Evolutionary conservation across 139 green algal species (phyloP), one percentile per base, ranked within the genome.

Genomic region (Tetratostichococcus sp.): DNA sequence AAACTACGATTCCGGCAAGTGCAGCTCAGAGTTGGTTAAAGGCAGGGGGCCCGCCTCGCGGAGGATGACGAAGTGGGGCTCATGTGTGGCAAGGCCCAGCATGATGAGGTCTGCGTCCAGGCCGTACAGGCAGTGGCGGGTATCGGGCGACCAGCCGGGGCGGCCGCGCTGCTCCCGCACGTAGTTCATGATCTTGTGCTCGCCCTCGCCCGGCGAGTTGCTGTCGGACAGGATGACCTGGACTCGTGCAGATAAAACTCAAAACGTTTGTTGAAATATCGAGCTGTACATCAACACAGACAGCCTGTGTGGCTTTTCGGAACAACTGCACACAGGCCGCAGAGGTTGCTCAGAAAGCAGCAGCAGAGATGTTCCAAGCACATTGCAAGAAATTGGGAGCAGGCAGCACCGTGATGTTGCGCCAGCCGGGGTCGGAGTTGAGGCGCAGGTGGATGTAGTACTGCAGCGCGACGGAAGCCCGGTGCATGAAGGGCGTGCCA

Each of bases 31-130:
- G n/a, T n/a, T n/a, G n/a, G n/a, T n/a, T n/a, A n/a, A n/a, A n/a
- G n/a, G n/a, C n/a, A n/a, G n/a, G n/a, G n/a, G n/a, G n/a, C n/a
- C n/a, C 67, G 94, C 88, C 87, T 95, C 91, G 16, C 92, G 77
- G 70, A 98, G 87, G 43, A 98, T 97, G 43, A 70, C 77, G 72
- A 97, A 97, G 72, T 92, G 86, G 17, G 93, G 86, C 84, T 98
- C 94, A 75, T 98, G 94, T 1, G 94, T 96, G 70, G 93, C 91
- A 35, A 98, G 82, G 28, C 86, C 90, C 35, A 99, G 84, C 94
- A 98, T 98, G 89, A 99, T 99, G 14, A 99, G 89, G 83, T 99
- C 96, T 4, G 96, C 96, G 69, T 99, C 96, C 80, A 99, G 87
- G 35, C 96, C 96, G 79, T 99, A 99, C 76, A 99, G 80, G 77